Evolutionary conservation across 2,329 filamentous ascomycete species (phyloP), one percentile per base, ranked within the genome.

Genomic region (Paraphaeosphaeria sporulosa): DNA sequence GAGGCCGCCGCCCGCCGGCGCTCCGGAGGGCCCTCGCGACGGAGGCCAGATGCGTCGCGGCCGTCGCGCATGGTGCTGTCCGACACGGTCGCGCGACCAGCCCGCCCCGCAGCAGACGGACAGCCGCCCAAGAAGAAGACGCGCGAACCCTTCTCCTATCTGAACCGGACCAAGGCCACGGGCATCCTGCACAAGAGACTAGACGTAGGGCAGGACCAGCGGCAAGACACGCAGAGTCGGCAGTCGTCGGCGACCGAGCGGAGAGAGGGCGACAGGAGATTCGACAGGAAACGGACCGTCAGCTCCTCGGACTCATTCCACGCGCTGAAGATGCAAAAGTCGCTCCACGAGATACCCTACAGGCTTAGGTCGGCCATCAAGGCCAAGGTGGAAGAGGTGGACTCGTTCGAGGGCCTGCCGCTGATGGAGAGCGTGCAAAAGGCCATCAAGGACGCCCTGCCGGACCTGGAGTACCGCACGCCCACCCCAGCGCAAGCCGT

Each of bases 311-410:
- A 84, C 51, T 79, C 85, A 8, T 90, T 87, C 78, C 94, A 96
- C 75, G 94, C 94, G 4, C 83, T 98, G 77, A 97, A 96, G 81
- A 98, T 98, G 94, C 94, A 97, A 76, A 88, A 89, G 54, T 85
- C 91, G 1, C 82, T 98, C 64, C 83, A 91, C 2, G 87, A 89
- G 3, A 84, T 98, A 4, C 87, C 92, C 0, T 97, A 97, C 74
- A 87, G 87, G 40, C 86, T 87, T 67, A 84, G 88, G 58, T 80
- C 79, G n/a, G 79, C 81, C 51, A 80, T 88, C 66, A 89, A 92
- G 88, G 81, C 82, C 51, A 82, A 81, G 65, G 82, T 90, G 56
- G 80, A 86, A 50, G 84, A 90, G 53, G 83, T 93, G 58, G 90
- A 93, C 40, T 88, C 87, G 19, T 99, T 99, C 76, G 88, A 93